phyloP scores from a whole-genome alignment of 106 monocot species.

The Dioscorea dumetorum region DNA sequence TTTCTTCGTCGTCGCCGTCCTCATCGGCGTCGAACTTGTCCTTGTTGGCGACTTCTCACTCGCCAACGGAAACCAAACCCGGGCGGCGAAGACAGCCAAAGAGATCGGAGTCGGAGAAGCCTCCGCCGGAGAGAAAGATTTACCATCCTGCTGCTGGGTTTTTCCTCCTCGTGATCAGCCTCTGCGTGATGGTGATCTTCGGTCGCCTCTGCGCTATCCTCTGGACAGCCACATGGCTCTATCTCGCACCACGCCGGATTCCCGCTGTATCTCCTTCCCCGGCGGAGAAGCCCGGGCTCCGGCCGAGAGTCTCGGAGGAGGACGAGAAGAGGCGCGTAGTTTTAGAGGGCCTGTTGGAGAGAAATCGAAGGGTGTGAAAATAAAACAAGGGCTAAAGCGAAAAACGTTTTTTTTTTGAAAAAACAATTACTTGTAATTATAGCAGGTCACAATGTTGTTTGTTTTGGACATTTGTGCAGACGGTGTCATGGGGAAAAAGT shows the following conservation, averaged over 20 bases:
- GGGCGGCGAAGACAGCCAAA: neutral
- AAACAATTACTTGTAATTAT: too few relatives aligned
- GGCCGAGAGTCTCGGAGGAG: neutral
- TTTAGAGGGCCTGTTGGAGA: slow-evolving; percentile 18
- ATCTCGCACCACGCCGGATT: slow-evolving; percentile 3
- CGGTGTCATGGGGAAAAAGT: too few relatives aligned
- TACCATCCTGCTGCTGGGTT: neutral
- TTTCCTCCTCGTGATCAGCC: slow-evolving; percentile 11
- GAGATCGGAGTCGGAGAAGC: neutral
- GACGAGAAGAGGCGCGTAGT: slow-evolving; percentile 22
- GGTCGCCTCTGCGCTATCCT: slow-evolving; percentile 26
- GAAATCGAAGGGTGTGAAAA: neutral
- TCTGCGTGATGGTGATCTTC: slow-evolving; percentile 16
- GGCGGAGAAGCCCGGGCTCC: neutral
- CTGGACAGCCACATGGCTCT: slow-evolving; percentile 27
- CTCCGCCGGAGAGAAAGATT: neutral
- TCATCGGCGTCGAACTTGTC: neutral
- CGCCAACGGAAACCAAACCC: neutral
- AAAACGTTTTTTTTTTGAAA: too few relatives aligned
- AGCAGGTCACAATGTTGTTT: too few relatives aligned
- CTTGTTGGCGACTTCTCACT: neutral
- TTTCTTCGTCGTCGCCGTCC: neutral
- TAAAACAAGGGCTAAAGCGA: too few relatives aligned
- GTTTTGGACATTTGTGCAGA: too few relatives aligned
- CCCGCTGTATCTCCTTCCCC: neutral